Base-by-base conservation (phyloP, 2,329 filamentous ascomycete species). In the Cytospora paraplurivora region DNA sequence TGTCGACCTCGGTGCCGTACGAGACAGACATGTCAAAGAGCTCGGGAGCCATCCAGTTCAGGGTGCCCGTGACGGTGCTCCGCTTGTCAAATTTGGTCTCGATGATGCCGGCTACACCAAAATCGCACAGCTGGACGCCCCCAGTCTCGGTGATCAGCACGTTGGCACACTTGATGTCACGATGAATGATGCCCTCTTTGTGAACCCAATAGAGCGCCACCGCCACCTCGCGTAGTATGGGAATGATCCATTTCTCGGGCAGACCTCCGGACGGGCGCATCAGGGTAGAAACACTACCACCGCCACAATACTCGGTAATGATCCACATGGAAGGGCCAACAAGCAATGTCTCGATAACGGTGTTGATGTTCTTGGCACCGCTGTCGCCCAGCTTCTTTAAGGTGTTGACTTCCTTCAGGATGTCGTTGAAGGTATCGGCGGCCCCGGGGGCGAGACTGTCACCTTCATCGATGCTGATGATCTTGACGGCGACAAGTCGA, bases 41-140 rank as follows among this genome's bases (percentile, higher is more conserved):
- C 71, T 95, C 92, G 0, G 89, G 90, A 0, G 92, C 90, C 91
- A 95, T 93, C 89, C 91, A 95, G 74, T 93, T 88, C 10, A 89
- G 87, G 0, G 91, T 95, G 33, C 91, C 91, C 59, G 94, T 90
- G 58, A 94, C 88, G 1, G 91, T 94, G 8, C 88, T 89, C 61
- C 91, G 81, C 76, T 95, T 95, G 71, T 90, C 88, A 61, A 88
- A 83, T 69, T 90, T 88, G 53, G 83, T 88, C 72, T 93, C 90
- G 61, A 93, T 85, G 56, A 92, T 85, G 50, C 89, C 90, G 37
- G 91, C 90, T 54, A 95, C 90, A 68, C 91, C 91, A 73, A 95
- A 95, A 72, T 95, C 91, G 72, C 91, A 93, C 50, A 95, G 83
- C 73, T 95, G 91, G 12, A 95, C 89, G 44, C 85, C 80, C 27